Evolutionary conservation across 2,329 filamentous ascomycete genomes (phyloP), one percentile per base, ranked within the genome.

Genomic region (Fusarium sp.): DNA sequence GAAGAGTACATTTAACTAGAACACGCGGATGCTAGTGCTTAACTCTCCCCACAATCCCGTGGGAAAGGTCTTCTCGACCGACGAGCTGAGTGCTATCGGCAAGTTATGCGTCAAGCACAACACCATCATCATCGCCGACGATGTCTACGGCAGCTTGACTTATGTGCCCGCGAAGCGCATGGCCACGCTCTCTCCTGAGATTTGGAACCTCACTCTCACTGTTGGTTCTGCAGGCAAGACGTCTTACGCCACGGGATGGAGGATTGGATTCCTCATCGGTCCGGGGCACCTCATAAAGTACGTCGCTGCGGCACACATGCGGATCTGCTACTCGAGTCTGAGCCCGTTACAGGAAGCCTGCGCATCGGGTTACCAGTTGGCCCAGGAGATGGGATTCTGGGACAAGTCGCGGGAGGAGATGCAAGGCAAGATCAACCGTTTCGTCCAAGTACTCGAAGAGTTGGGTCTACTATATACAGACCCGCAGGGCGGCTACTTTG

Each of bases 171-270:
- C 98, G 80, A 98, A 94, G 1, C 90, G 95, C 76, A 92, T 98
- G 64, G 94, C 94, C 22, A 97, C 94, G 0, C 86, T 98, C 13
- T 97, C 94, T 0, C 94, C 95, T 0, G 94, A 98, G 81, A 91
- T 98, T 59, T 94, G 94, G 76, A 89, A 90, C 63, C 88, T 96
- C 73, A 98, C 96, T 5, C 84, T 98, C 61, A 98, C 95, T 0
- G 96, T 98, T 29, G 95, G 96, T 24, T 97, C 94, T 0, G 95
- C 94, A 1, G 96, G 96, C 77, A 98, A 98, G 88, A 96, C 95
- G 85, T 98, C 98, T 84, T 98, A 98, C 80, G 94, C 94, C 62
- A 98, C 96, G 0, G 96, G 96, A 54, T 98, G 96, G 96, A 91
- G 95, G 64, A 94, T 98, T 11, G 89, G 96, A 64, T 98, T 95